Base-by-base conservation (phyloP, 257 asterid genomes). In the Leptodermis oblonga region DNA sequence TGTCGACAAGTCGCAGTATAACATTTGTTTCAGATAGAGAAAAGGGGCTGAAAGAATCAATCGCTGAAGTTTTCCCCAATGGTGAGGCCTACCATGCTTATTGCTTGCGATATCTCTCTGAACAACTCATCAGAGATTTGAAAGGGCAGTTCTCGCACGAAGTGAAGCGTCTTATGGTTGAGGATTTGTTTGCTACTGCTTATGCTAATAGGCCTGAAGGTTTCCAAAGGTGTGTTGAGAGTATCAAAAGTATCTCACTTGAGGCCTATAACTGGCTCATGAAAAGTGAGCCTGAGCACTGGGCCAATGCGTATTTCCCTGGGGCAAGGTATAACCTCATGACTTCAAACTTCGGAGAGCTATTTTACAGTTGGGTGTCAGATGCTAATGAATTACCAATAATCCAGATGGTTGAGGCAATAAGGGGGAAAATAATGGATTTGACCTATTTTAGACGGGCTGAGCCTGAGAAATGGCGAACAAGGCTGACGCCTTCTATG, bases 321-420 rank as follows among this genome's bases (percentile, higher is more conserved):
- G 99, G 97, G 34, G 78, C 92, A 42, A 85, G 99, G 71, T 94
- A 91, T 83, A 86, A 87, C 79, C 95, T 82, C 73, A 75, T 87
- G 93, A 65, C 79, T 7, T 86, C 97, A 34, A 88, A 91, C 67
- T 91, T 89, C 9, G 97, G 99, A 5, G 95, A 94, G 82, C 76
- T 82, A 13, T 91, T 94, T 55, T 89, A 91, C 78, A 86, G 83
- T 53, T 94, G 99, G 97, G 91, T 82, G 42, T 82, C 97, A 0
- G 99, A 89, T 73, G 97, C 89, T 12, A 90, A 91, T 42, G 97
- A 94, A 74, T 68, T 94, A 82, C 99, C 99, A 62, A 94, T 91
- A 67, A 94, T 95, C 13, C 99, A 91, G 74, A 85, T 94, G 97
- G 97, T 91, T 30, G 99, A 89, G 62, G 81, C 90, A 5, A 80